Percentiles rank a stretch among this genome's conserved stretches.
Conservation (phyloP, 108 stramenopile genomes). For the Seminavis robusta region DNA sequence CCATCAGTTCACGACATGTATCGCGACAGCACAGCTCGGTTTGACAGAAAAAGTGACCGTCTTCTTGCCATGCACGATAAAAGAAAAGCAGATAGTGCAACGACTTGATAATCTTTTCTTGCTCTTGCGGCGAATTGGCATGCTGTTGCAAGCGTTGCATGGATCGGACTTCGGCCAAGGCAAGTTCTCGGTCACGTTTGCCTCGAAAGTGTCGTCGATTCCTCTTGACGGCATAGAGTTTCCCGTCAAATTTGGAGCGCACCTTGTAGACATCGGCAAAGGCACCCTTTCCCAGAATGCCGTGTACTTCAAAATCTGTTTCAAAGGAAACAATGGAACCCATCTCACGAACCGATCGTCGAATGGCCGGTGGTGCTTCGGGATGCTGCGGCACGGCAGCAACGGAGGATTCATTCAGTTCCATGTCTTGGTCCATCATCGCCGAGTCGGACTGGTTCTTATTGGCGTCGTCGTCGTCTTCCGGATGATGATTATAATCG, state of each 20-base stretch:
- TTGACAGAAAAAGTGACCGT: constrained; percentile 76
- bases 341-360: not conserved
- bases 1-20: constrained; percentile 67
- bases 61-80: constrained; percentile 81
- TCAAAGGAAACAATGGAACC: constrained; percentile 43
- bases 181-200: constrained; percentile 68
- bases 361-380: not conserved
- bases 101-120: not conserved
- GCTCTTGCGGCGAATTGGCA: too few species aligned
- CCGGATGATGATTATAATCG: constrained; percentile 1
- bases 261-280: constrained; percentile 87
- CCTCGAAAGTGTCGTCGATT: constrained; percentile 80
- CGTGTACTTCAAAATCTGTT: constrained; percentile 61
- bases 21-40: constrained; percentile 83
- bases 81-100: constrained; percentile 66
- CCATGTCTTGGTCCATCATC: not conserved
- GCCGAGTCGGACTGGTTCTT: not conserved
- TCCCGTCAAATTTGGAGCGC: constrained; percentile 47
- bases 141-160: constrained; percentile 85
- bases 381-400: not conserved
- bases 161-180: constrained; percentile 69
- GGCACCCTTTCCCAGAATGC: constrained; percentile 68
- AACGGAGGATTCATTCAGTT: not conserved
- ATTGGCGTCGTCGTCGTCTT: constrained; percentile 6
- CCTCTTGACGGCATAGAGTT: constrained; percentile 74